These are phyloP conservation scores for Stromatinia cepivora DNA, from an alignment of 2,329 filamentous ascomycete species.

Conservation along the genomic window DNA sequence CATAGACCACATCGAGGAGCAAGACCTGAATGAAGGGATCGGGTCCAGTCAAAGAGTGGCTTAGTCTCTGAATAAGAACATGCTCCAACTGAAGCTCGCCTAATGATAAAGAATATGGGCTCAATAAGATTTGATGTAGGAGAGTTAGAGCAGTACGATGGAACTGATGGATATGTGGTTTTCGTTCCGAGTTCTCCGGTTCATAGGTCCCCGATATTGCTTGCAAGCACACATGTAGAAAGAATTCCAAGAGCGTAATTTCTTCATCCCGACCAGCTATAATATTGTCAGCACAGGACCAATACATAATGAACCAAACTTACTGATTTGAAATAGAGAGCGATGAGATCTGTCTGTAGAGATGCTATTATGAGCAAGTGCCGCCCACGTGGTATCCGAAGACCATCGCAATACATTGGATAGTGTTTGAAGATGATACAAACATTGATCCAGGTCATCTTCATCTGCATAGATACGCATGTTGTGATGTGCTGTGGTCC, in stretches of 20 bases:
- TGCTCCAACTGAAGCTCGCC: conserved; percentile 68
- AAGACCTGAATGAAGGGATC: conserved; percentile 75
- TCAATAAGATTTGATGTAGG: conserved; percentile 67
- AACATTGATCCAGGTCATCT: conserved; percentile 72
- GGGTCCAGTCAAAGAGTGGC: conserved; percentile 57
- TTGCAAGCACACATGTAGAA: conserved; percentile 64
- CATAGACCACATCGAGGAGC: conserved; percentile 75
- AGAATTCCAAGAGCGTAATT: conserved; percentile 65
- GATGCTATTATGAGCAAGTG: conserved; percentile 64
- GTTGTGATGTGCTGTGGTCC: conserved; percentile 31
- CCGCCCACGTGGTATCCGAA: conserved; percentile 68
- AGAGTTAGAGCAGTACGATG: conserved; percentile 70
- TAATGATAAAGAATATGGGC: conserved; percentile 59
- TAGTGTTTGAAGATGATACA: conserved; percentile 76
- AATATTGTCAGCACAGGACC: conserved; percentile 27
- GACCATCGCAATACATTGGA: conserved; percentile 70
- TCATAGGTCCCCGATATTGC: conserved; percentile 54
- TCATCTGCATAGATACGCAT: conserved; percentile 49
- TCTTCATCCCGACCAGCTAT: conserved; percentile 56
- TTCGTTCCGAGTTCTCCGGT: conserved; percentile 42
- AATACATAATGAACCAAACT: conserved; percentile 39
- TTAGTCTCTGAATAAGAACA: conserved; percentile 67
- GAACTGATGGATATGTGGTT: conserved; percentile 61
- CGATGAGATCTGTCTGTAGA: conserved; percentile 49
- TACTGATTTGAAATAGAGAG: conserved; percentile 52